These are phyloP conservation scores for Colletotrichum sp. DNA, from an alignment of 2,329 filamentous ascomycete species.

Conservation along the genomic window DNA sequence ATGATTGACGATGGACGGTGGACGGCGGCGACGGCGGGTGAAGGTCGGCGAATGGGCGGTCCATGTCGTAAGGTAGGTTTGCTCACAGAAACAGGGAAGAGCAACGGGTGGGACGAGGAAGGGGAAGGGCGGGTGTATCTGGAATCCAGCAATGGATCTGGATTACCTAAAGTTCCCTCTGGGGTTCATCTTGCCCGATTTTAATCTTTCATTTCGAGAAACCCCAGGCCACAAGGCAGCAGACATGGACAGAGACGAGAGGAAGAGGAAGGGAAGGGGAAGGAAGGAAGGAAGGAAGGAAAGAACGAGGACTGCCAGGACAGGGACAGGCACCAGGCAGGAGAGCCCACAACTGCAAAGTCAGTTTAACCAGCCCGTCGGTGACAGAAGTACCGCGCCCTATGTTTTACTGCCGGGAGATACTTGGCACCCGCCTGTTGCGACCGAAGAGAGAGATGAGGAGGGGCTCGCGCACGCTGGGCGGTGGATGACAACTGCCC, in stretches of 20 bases:
- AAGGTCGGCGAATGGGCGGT: not conserved
- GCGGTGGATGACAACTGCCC: not conserved
- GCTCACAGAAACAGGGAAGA: not conserved
- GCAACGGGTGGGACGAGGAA: not conserved
- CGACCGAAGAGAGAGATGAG: not conserved
- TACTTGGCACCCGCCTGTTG: not conserved
- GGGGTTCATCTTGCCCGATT: not conserved
- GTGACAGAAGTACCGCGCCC: not conserved
- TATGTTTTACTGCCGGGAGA: not conserved
- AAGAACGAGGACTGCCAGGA: not conserved
- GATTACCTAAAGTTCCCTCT: not conserved
- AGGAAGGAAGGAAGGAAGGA: not conserved
- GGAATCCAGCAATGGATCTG: conserved; percentile 1
- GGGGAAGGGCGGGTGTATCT: not conserved
- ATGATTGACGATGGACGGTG: not conserved
- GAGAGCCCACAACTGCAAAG: not conserved
- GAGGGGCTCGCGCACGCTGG: not conserved
- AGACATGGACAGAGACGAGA: not conserved
- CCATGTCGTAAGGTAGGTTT: not conserved
- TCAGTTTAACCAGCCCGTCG: not conserved
- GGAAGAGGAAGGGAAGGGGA: not conserved
- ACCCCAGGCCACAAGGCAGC: not conserved
- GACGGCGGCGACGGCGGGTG: not conserved
- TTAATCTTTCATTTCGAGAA: not conserved
- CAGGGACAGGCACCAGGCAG: not conserved